Evolutionary conservation across 2,329 filamentous ascomycete species (phyloP).

Genomic region (Sarocladium brachiariae): DNA sequence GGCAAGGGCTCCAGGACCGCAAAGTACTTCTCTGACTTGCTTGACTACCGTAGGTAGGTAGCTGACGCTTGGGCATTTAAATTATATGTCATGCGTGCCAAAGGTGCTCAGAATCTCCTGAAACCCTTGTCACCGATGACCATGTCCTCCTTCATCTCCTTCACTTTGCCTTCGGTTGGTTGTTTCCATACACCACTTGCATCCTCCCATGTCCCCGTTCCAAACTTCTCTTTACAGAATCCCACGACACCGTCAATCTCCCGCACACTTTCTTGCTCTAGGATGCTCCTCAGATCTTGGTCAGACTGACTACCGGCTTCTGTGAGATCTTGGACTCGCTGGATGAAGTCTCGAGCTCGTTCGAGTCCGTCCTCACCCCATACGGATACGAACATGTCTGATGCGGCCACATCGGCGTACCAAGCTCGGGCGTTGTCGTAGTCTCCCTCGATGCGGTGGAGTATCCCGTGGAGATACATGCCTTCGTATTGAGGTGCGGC

Average conservation of each 20-base stretch:
- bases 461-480: slow-evolving; percentile 6
- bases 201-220: neutral
- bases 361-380: neutral
- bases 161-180: slow-evolving; percentile 5
- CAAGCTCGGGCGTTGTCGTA: slow-evolving; percentile 4
- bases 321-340: neutral
- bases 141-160: slow-evolving; percentile 2
- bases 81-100: neutral
- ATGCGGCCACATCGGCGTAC: neutral
- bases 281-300: neutral
- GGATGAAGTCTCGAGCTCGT: neutral
- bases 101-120: neutral
- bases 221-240: slow-evolving; percentile 1
- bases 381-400: neutral
- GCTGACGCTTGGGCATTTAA: too few relatives aligned
- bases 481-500: slow-evolving; percentile 2
- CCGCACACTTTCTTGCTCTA: neutral
- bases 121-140: neutral
- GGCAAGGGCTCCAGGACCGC: too few relatives aligned
- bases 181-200: slow-evolving; percentile 1
- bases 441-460: slow-evolving; percentile 3
- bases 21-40: too few relatives aligned
- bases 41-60: too few relatives aligned
- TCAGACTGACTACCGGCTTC: neutral
- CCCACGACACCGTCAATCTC: slow-evolving; percentile 1